A percentile compares a stretch with the other conserved stretches of the same genome.
Conservation (phyloP, 768 basidiomycete species). For the Rhizopogon vinicolor region DNA sequence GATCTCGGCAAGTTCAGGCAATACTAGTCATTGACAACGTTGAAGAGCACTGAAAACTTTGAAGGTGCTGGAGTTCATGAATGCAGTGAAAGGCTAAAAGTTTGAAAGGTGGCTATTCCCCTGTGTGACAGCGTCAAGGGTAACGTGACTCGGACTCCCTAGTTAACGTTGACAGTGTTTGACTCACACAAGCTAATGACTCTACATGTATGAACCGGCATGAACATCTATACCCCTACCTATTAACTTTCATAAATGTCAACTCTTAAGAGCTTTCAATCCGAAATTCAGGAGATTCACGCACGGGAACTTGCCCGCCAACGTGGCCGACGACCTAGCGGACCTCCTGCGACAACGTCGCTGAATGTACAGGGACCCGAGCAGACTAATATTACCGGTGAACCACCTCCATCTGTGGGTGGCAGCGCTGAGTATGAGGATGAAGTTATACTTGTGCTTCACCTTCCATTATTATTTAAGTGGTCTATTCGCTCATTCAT, state of each 20-base stretch:
- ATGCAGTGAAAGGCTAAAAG: too few species aligned
- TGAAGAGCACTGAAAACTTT: too few species aligned
- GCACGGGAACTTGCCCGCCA: conserved; percentile 64
- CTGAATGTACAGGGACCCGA: conserved; percentile 9
- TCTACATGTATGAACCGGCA: not conserved
- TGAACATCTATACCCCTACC: not conserved
- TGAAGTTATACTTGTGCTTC: not conserved
- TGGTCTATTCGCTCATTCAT: not conserved
- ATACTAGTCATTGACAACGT: too few species aligned
- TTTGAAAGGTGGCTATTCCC: not conserved
- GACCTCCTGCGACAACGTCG: not conserved
- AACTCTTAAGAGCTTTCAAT: conserved; percentile 42
- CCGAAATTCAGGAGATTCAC: conserved; percentile 74
- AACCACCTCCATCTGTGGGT: conserved; percentile 30
- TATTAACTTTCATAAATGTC: conserved; percentile 17
- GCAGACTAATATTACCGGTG: not conserved
- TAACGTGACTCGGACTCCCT: not conserved
- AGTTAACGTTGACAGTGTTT: not conserved
- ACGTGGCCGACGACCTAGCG: conserved; percentile 27
- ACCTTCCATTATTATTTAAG: not conserved
- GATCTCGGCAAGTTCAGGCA: too few species aligned
- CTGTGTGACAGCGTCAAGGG: conserved; percentile 1
- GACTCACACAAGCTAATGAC: not conserved
- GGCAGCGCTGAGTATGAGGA: conserved; percentile 10
- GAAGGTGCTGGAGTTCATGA: too few species aligned